These are phyloP conservation scores for Aphanocladium album DNA, from an alignment of 2,329 filamentous ascomycete species.

Conservation along the genomic window DNA sequence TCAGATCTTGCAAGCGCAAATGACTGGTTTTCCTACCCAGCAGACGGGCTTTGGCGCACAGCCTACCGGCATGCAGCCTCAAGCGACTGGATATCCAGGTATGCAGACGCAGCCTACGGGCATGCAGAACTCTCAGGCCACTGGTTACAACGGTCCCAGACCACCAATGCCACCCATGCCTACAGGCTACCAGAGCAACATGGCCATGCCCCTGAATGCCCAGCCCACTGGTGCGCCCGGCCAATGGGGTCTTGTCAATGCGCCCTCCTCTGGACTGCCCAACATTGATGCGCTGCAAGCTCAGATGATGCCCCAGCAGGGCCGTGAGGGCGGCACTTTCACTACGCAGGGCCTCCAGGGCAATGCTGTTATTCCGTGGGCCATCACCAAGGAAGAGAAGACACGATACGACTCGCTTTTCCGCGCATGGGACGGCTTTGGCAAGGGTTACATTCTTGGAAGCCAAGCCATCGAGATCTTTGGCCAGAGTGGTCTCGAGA, in stretches of 20 bases:
- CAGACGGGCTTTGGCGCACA: conserved; percentile 55
- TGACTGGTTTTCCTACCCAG: conserved; percentile 40
- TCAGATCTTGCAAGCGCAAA: conserved; percentile 58
- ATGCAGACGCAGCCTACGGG: conserved; percentile 30
- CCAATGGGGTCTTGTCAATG: conserved; percentile 98
- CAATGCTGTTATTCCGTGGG: conserved; percentile 96
- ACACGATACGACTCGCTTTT: conserved; percentile 93
- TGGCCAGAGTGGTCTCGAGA: conserved; percentile 89
- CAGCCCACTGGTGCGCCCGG: conserved; percentile 91
- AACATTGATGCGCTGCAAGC: conserved; percentile 91
- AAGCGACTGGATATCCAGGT: conserved; percentile 66
- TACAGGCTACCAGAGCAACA: conserved; percentile 61
- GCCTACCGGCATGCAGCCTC: conserved; percentile 55
- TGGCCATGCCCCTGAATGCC: conserved; percentile 68
- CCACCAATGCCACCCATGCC: conserved; percentile 83
- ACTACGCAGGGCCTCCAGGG: conserved; percentile 84
- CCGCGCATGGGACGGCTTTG: conserved; percentile 91
- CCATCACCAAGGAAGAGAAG: conserved; percentile 98
- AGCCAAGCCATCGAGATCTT: conserved; percentile 96
- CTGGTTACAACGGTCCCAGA: conserved; percentile 78
- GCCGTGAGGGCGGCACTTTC: conserved; percentile 76
- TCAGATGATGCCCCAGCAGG: conserved; percentile 95
- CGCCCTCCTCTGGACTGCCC: conserved; percentile 79
- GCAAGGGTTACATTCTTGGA: conserved; percentile 87
- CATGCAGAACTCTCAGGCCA: conserved; percentile 60